Base-by-base conservation (phyloP, 1,284 basidiomycete genomes). In the Malassezia sp. region DNA sequence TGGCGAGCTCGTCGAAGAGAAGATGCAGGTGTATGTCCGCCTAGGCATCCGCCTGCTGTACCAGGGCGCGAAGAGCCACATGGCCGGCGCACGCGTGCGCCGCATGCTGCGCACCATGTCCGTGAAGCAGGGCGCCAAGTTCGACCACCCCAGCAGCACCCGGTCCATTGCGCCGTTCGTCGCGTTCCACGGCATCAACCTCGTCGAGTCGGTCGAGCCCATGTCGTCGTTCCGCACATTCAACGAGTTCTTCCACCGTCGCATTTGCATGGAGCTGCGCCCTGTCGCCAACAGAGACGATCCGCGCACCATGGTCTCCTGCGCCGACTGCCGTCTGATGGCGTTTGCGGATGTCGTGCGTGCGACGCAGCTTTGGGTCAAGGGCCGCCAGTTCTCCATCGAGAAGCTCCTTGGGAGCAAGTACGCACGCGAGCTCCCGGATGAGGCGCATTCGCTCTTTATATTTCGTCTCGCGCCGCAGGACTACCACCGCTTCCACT, bases 401-500 rank as follows among this genome's bases (percentile, higher is more conserved):
- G 75, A 73, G 1, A 76, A 81, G 1, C 74, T 97, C 30, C 76
- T 97, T 0, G 90, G 90, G 0, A 74, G 76, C 18, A 77, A 83
- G 44, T 18, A 30, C 12, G 20, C 9, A 12, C 4, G 10, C n/a
- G 27, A 21, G 11, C 20, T 20, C 2, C 10, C 32, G 9, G 24
- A 30, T 2, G 14, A 31, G 0, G 1, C 15, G 18, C n/a, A 42
- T 84, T 74, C 78, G 9, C 59, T 85, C 2, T 80, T 80, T 0
- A 78, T 81, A 49, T 85, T 84, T 73, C 76, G 83, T 17, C 76
- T 85, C 14, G 83, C 84, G 0, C 85, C 84, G 0, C 79, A 81
- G 28, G 85, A 88, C 67, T 97, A 97, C 64, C 91, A 97, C 71
- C 82, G 91, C 0, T 96, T 90, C 77, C 90, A 96, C 70, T 82